These are phyloP conservation scores for Xylaria sp. DNA, from an alignment of 495 filamentous ascomycete genomes.

Conservation along the genomic window DNA sequence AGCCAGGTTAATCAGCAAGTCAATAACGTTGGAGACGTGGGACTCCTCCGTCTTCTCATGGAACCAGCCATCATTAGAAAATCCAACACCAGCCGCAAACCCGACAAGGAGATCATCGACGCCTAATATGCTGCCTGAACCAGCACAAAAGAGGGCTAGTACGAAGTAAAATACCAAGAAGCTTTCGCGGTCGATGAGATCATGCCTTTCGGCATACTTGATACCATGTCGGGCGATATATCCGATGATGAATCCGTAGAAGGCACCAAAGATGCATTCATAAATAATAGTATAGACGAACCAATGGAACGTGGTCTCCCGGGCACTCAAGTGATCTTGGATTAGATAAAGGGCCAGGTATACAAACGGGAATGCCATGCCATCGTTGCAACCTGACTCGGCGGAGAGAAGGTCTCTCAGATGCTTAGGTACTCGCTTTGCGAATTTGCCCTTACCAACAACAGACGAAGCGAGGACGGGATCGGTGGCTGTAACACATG, in stretches of 20 bases:
- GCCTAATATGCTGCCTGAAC: conserved; percentile 89
- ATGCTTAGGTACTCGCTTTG: conserved; percentile 96
- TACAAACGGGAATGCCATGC: conserved; percentile 99
- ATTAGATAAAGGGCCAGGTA: conserved; percentile 92
- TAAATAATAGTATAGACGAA: conserved; percentile 91
- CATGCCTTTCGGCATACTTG: conserved; percentile 82
- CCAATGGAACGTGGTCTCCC: conserved; percentile 82
- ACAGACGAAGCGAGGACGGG: conserved; percentile 97
- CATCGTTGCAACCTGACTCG: conserved; percentile 99
- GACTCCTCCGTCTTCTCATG: conserved; percentile 98
- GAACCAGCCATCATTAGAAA: conserved; percentile 99
- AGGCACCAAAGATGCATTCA: conserved; percentile 91
- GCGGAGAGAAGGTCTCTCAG: conserved; percentile 93
- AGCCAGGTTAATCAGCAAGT: conserved; percentile 93
- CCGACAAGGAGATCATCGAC: conserved; percentile 97
- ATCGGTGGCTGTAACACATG: conserved; percentile 97
- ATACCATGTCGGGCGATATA: conserved; percentile 90
- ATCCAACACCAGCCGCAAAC: conserved; percentile 93
- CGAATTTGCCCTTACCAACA: conserved; percentile 98
- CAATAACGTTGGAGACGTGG: conserved; percentile 99
- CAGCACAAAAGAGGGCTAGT: conserved; percentile 93
- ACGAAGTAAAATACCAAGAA: conserved; percentile 99
- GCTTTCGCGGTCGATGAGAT: conserved; percentile 93
- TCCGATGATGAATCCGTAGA: conserved; percentile 88
- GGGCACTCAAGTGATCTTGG: conserved; percentile 71